Percentiles rank a stretch among this genome's conserved stretches.
Evolutionary conservation across 208 protist species (phyloP).

Genomic region (Acanthamoeba culbertsoni): DNA sequence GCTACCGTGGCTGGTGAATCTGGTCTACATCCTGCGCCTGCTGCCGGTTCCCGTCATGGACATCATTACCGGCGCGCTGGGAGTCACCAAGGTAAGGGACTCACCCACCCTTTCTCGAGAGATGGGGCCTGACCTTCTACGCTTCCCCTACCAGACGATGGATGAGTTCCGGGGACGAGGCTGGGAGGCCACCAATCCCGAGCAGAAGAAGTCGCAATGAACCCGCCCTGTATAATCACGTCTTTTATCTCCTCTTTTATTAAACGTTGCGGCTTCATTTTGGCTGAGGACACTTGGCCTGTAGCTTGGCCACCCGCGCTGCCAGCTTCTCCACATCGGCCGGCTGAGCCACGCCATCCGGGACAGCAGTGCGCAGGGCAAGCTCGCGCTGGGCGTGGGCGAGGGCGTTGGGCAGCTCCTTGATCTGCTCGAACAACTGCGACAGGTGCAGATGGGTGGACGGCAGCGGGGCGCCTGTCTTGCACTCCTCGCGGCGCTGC

Average conservation of each 20-base stretch:
- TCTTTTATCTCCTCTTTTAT: too few relatives aligned
- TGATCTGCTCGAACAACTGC: background rate
- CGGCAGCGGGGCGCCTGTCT: background rate
- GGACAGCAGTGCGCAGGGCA: too few relatives aligned
- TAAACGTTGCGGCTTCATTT: too few relatives aligned
- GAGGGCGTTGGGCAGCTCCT: background rate
- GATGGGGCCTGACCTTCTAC: too few relatives aligned
- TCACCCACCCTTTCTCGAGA: background rate
- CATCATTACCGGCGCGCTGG: background rate
- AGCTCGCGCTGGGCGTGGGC: background rate
- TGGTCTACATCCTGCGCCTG: background rate
- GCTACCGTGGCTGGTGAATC: background rate
- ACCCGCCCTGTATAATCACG: too few relatives aligned
- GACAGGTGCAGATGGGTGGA: background rate
- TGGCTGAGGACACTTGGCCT: too few relatives aligned
- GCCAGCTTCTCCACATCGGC: too few relatives aligned
- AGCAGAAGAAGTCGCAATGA: too few relatives aligned
- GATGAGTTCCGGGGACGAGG: background rate
- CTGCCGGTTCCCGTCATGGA: background rate
- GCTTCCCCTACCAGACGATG: background rate
- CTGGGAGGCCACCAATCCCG: constrained; percentile 8
- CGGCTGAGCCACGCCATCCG: too few relatives aligned
- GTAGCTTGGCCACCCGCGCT: too few relatives aligned
- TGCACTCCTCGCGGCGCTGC: background rate
- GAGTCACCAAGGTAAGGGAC: background rate